Base-by-base conservation (phyloP, 371 early-diverging fungal species). In the Blastocladiella emersonii region DNA sequence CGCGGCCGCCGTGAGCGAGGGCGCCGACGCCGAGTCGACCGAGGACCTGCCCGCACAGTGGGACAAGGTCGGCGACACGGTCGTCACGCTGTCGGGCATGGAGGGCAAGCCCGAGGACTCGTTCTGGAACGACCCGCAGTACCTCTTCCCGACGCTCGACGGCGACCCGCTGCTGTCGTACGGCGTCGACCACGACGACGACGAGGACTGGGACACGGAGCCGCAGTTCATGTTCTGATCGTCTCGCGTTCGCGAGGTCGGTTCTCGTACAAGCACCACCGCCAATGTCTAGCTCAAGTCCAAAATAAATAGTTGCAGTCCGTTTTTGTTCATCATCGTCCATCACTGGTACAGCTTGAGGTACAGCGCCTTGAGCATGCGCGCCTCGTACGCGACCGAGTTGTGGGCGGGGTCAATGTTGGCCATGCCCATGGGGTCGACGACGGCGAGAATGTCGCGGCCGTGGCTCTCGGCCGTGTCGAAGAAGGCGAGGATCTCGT, bases 131-230 rank as follows among this genome's bases (percentile, higher is more conserved):
- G 89, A 91, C 68, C 80, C 85, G 45, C 80, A 83, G 76, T 82
- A 79, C 65, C 70, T 93, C 57, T 74, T 89, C 57, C 96, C 96
- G 0, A 85, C 82, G 12, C 79, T 88, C 63, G 93, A 92, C 49
- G 85, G 85, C 65, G 96, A 95, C 67, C 92, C 92, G 27, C 69
- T 95, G 45, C 69, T 95, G 66, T 87, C 85, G 67, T 83, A 90
- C 67, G 87, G 85, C 62, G 87, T 84, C 60, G 81, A 76, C 17
- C 78, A 76, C 23, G 77, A 74, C 15, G 78, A 71, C 17, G 80
- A 78, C 10, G 81, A 78, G 48, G 77, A 78, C 30, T 51, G 53
- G 53, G 53, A 51, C 5, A 19, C 32, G 3, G 53, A 51, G 15
- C 53, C 53, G 13, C 30, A 44, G 8, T 44, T 51, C 15, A 51